These are phyloP conservation scores for Pelargonium nanum DNA, from an alignment of 345 rosid species.

Conservation along the genomic window DNA sequence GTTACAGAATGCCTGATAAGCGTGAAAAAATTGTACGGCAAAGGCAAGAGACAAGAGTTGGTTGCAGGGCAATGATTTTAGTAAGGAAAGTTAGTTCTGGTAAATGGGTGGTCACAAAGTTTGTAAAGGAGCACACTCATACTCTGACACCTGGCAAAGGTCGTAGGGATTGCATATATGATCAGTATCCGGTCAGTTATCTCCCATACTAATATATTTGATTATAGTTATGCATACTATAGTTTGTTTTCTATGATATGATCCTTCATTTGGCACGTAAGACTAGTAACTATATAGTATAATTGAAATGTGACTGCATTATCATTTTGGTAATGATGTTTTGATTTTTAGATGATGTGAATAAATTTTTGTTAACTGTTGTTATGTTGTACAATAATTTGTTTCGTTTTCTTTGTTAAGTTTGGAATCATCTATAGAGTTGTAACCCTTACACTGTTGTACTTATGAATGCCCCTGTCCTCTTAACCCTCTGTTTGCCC, in stretches of 20 bases:
- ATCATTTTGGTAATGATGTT: not conserved
- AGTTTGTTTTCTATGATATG: not conserved
- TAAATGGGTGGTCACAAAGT: slow-evolving; percentile 87
- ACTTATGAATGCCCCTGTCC: not conserved
- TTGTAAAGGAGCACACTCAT: slow-evolving; percentile 88
- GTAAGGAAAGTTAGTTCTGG: slow-evolving; percentile 89
- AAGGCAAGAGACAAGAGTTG: slow-evolving; percentile 93
- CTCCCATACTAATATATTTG: not conserved
- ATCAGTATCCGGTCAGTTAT: slow-evolving; percentile 90
- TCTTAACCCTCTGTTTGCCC: not conserved
- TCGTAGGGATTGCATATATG: slow-evolving; percentile 82
- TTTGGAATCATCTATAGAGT: not conserved
- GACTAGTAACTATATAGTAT: not conserved
- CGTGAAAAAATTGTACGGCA: slow-evolving; percentile 92
- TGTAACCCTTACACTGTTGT: no score
- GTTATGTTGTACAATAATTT: no score
- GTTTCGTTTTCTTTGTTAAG: not conserved
- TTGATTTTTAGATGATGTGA: not conserved
- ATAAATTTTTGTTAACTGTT: not conserved
- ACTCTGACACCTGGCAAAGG: slow-evolving; percentile 77
- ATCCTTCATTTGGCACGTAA: not conserved
- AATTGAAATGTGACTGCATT: not conserved
- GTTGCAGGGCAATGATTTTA: slow-evolving; percentile 97
- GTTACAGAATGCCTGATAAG: slow-evolving; percentile 82
- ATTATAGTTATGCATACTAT: not conserved